These are phyloP conservation scores for Leishmania lainsoni DNA, from an alignment of 208 protist species.

Conservation along the genomic window DNA sequence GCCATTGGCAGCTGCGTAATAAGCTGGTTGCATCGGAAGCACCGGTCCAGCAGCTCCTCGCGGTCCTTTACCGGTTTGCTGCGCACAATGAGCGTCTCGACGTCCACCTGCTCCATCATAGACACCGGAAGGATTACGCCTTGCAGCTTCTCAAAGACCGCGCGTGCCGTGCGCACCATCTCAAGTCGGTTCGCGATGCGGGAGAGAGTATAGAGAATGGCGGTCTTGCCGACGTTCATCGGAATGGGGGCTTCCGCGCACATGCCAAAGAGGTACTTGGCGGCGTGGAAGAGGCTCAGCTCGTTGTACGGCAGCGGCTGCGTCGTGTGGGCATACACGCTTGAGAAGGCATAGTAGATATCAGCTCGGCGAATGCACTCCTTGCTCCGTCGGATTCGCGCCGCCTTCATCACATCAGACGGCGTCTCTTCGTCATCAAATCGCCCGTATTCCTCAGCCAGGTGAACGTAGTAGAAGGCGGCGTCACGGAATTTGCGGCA, in stretches of 20 bases:
- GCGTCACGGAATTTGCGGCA: slow-evolving; percentile 91
- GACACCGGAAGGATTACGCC: slow-evolving; percentile 77
- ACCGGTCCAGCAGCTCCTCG: slow-evolving; percentile 92
- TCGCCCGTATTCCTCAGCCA: slow-evolving; percentile 82
- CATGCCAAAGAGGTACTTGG: slow-evolving; percentile 83
- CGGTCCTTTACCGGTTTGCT: slow-evolving; percentile 85
- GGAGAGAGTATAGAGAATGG: slow-evolving; percentile 88
- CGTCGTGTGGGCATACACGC: slow-evolving; percentile 86
- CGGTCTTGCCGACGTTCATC: slow-evolving; percentile 88
- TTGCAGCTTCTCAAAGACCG: slow-evolving; percentile 90
- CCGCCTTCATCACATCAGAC: slow-evolving; percentile 56
- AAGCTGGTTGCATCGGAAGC: slow-evolving; percentile 89
- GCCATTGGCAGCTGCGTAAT: slow-evolving; percentile 85
- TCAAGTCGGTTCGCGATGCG: slow-evolving; percentile 83
- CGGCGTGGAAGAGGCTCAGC: slow-evolving; percentile 86
- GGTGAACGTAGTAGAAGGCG: slow-evolving; percentile 92
- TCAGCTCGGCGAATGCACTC: slow-evolving; percentile 83
- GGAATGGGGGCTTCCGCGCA: slow-evolving; percentile 66
- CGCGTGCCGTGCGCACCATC: slow-evolving; percentile 90
- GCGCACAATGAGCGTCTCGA: slow-evolving; percentile 89
- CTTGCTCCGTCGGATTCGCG: slow-evolving; percentile 74
- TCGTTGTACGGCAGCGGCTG: slow-evolving; percentile 90
- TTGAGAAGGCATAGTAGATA: slow-evolving; percentile 93
- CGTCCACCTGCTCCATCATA: slow-evolving; percentile 91
- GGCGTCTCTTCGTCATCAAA: slow-evolving; percentile 68